Evolutionary conservation across 257 asterid species (phyloP), one percentile per base, ranked within the genome.

Genomic region (Solanum medicagineum): DNA sequence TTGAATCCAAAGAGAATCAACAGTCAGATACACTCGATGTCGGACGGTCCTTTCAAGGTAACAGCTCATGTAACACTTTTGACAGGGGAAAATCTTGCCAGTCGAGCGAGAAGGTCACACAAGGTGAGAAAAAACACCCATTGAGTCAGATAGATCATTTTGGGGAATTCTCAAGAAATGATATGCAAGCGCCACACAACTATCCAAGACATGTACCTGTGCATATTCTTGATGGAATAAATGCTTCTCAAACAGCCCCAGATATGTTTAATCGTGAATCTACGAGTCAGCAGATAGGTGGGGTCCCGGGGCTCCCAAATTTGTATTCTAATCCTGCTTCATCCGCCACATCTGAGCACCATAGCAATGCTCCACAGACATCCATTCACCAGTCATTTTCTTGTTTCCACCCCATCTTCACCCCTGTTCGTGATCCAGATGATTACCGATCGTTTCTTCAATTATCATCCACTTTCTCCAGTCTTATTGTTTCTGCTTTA

Each of bases 181-280:
- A 89, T 42, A 83, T 87, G 88, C 92, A 91, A 60, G 86, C 88
- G 84, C 84, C 87, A 51, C 93, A 87, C 86, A 89, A 89, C 89
- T 96, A 90, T 84, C 94, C 95, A 73, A 94, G 95, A 84, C 96
- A 92, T 86, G 94, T 94, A 45, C 93, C 98, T 20, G 98, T 95
- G 89, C 97, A 93, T 88, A 91, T 94, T 88, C 95, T 96, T 88
- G 99, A 93, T 88, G 98, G 94, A 81, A 90, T 89, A 89, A 90
- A 68, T 84, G 86, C 91, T 49, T 85, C 87, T 42, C 87, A 84
- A 83, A 84, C 75, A 70, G 63, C 91, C 85, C 88, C 91, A 32
- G 92, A 88, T 82, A 69, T 79, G 55, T 49, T 93, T 13, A 59
- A 40, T 86, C 86, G 84, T 24, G 94, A 94, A 62, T 86, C 91